These are phyloP conservation scores for Mycoemilia scoparia DNA, from an alignment of 192 early-diverging fungal genomes.

Conservation along the genomic window DNA sequence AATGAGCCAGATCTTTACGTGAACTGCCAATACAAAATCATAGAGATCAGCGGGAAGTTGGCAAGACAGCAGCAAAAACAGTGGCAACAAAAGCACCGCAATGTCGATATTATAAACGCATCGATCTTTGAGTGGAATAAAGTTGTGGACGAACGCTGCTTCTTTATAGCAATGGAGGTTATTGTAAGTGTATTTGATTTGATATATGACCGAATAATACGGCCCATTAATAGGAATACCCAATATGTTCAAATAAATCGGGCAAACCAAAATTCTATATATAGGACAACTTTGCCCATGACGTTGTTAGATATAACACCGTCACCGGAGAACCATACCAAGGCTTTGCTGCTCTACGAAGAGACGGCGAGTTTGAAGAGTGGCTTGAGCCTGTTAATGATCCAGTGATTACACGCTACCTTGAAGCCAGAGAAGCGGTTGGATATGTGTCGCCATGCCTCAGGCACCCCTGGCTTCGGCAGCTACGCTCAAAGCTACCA, in stretches of 20 bases:
- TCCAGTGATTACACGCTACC: slow-evolving; percentile 52
- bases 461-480: slow-evolving; percentile 23
- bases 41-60: slow-evolving; percentile 81
- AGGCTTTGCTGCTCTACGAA: slow-evolving; percentile 63
- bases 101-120: slow-evolving; percentile 70
- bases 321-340: slow-evolving; percentile 54
- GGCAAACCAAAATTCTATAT: too few relatives aligned
- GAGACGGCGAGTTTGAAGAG: slow-evolving; percentile 72
- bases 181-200: too few relatives aligned
- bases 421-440: slow-evolving; percentile 22
- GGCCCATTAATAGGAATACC: background rate
- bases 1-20: slow-evolving; percentile 62
- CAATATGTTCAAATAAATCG: slow-evolving; percentile 8
- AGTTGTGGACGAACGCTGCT: slow-evolving; percentile 52
- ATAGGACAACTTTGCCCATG: slow-evolving; percentile 98
- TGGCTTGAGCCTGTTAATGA: slow-evolving; percentile 66
- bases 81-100: slow-evolving; percentile 29
- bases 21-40: slow-evolving; percentile 64
- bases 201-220: background rate
- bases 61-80: slow-evolving; percentile 43
- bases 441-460: slow-evolving; percentile 45
- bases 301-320: slow-evolving; percentile 73
- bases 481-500: slow-evolving; percentile 44
- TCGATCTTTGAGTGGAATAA: slow-evolving; percentile 82
- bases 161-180: slow-evolving; percentile 93